Percentiles rank a stretch among this genome's conserved stretches.
phyloP scores from a whole-genome alignment of 371 early-diverging fungal species.

The Mortierella sp. region DNA sequence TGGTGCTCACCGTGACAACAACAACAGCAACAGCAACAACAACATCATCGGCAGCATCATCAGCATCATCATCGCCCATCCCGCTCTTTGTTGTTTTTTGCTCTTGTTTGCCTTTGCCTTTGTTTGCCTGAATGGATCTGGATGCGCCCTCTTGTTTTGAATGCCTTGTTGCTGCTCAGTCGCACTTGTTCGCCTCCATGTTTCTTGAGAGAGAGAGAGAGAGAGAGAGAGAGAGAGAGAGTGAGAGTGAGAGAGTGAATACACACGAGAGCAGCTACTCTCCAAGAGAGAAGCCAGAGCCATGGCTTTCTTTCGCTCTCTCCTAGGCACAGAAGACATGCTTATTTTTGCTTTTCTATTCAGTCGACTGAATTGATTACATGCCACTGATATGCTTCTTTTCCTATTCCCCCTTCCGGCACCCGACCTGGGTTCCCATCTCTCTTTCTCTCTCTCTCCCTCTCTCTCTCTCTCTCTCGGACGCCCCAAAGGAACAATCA shows the following conservation, averaged over 20 bases:
- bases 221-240: neutral
- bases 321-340: too few species aligned
- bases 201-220: neutral
- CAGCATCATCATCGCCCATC: too few species aligned
- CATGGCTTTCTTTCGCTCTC: neutral
- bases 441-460: too few species aligned
- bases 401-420: neutral
- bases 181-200: neutral
- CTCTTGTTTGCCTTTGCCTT: neutral
- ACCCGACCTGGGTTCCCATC: constrained; percentile 14
- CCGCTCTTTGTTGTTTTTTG: neutral
- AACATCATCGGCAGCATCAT: too few species aligned
- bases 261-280: neutral
- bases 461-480: neutral
- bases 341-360: neutral
- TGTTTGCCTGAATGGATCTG: neutral
- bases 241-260: neutral
- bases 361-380: neutral
- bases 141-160: neutral
- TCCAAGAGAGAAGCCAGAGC: neutral
- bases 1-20: too few species aligned
- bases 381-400: neutral
- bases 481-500: neutral
- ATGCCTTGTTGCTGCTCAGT: neutral
- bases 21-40: too few species aligned